Base-by-base conservation (phyloP, 331 rosid species). In the Quercus phellos region DNA sequence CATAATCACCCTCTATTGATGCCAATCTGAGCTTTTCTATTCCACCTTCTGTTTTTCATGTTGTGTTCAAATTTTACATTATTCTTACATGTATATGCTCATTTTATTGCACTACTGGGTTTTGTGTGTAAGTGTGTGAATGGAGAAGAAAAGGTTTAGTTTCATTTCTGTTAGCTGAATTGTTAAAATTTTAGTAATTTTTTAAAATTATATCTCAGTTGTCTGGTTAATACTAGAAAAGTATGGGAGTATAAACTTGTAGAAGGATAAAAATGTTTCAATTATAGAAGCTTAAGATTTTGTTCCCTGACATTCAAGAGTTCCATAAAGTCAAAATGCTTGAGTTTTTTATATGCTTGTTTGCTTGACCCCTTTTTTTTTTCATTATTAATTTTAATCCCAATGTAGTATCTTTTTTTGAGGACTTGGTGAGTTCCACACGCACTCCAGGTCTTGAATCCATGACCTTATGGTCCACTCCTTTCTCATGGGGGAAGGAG, bases 11-110 rank as follows among this genome's bases (percentile, higher is more conserved):
- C 42, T 26, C 29, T 63, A 63, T 67, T 54, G 26, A 38, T 75
- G 61, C 84, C 51, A 55, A 18, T 70, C 53, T 76, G 75, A 38
- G n/a, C 38, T 56, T 5, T 67, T 12, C 43, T 80, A 68, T 64
- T 54, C 22, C 32, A 66, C 16, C 35, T 60, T 16, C 70, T 46
- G 46, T 72, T 66, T 51, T 74, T 5, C 26, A 35, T 3, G 42
- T 34, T 59, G 6, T 35, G 14, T 54, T 26, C 30, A 19, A 32
- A 74, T 70, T 74, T 66, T 60, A n/a, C 12, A 12, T 73, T 54
- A 51, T 24, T 32, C 32, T 16, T 21, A 51, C 12, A 21, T 27
- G 38, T 6, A 30, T 63, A n/a, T 30, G 32, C 42, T 51, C 18
- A 2, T 50, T 22, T 26, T 14, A 72, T 34, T 51, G 53, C 35